A percentile compares a stretch with the other conserved stretches of the same genome.
phyloP scores from a whole-genome alignment of 225 moss, liverwort and hornwort species.

The Neckera pumila region DNA sequence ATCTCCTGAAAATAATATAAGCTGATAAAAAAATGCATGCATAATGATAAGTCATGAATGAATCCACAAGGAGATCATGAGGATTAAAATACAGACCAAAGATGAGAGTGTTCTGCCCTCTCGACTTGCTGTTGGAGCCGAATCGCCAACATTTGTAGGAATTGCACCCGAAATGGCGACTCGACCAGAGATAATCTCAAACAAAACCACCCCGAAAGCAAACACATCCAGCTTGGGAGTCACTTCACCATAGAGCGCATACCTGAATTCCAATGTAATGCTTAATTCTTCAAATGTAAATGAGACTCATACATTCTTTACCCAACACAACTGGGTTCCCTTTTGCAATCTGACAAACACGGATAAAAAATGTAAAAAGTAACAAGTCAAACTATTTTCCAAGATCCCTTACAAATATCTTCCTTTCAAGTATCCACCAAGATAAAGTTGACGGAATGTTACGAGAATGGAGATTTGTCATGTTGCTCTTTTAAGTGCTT shows the following conservation, averaged over 20 bases:
- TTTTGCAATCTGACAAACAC: not conserved
- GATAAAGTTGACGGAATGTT: not conserved
- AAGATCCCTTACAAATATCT: not conserved
- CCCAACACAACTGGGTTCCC: not conserved
- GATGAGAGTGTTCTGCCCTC: conserved; percentile 21
- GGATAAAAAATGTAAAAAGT: not conserved
- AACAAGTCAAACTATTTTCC: not conserved
- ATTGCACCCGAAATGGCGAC: conserved; percentile 43
- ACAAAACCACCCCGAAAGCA: conserved; percentile 89
- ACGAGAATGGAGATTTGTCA: not conserved
- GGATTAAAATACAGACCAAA: conserved; percentile 16
- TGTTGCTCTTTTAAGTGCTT: not conserved
- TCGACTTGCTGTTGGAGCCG: not conserved
- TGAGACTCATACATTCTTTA: not conserved
- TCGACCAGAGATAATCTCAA: conserved; percentile 85
- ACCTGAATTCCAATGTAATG: conserved; percentile 29
- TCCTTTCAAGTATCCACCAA: not conserved
- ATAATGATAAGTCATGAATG: not conserved
- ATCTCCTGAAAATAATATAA: not conserved
- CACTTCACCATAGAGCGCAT: conserved; percentile 91
- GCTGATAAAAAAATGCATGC: not conserved
- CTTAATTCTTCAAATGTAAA: not conserved
- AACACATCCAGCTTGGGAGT: conserved; percentile 88
- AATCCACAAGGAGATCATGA: not conserved
- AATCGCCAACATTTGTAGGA: not conserved